Conservation (phyloP, 768 basidiomycete species). For the Russula abietina region DNA sequence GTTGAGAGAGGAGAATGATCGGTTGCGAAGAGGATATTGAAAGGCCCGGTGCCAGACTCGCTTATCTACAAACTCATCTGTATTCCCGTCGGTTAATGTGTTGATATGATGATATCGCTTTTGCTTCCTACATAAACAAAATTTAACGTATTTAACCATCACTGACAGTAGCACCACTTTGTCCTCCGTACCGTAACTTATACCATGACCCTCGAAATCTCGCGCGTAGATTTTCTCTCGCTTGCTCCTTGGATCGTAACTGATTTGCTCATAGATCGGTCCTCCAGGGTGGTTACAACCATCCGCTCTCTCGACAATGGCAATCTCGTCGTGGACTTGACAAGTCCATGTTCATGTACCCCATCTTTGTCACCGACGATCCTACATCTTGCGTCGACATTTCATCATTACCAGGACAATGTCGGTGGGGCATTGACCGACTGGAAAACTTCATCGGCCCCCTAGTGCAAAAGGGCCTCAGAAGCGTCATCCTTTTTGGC, state of each 20-base stretch:
- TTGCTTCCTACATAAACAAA: no score
- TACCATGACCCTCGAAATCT: constrained; percentile 21
- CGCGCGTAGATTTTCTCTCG: constrained; percentile 7
- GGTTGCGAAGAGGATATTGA: constrained; percentile 39
- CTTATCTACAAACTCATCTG: not conserved
- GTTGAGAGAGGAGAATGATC: constrained; percentile 62
- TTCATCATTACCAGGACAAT: constrained; percentile 73
- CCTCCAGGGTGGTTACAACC: constrained; percentile 90
- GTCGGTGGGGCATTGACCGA: constrained; percentile 91
- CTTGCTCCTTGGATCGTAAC: not conserved
- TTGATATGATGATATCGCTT: no score
- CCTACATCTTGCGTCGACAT: constrained; percentile 79
- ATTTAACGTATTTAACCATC: no score
- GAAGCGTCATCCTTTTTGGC: constrained; percentile 91
- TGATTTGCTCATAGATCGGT: constrained; percentile 47
- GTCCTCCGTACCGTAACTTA: not conserved
- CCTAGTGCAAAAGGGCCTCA: constrained; percentile 81
- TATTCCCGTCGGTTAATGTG: no score
- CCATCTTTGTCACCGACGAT: constrained; percentile 96
- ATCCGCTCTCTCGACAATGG: constrained; percentile 84
- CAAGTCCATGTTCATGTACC: constrained; percentile 97
- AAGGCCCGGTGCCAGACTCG: not conserved
- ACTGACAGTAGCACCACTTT: not conserved
- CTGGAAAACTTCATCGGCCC: constrained; percentile 84
- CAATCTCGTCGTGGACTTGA: constrained; percentile 75